Base-by-base conservation (phyloP, 2,329 filamentous ascomycete species). In the Chaetothyriales sp. region DNA sequence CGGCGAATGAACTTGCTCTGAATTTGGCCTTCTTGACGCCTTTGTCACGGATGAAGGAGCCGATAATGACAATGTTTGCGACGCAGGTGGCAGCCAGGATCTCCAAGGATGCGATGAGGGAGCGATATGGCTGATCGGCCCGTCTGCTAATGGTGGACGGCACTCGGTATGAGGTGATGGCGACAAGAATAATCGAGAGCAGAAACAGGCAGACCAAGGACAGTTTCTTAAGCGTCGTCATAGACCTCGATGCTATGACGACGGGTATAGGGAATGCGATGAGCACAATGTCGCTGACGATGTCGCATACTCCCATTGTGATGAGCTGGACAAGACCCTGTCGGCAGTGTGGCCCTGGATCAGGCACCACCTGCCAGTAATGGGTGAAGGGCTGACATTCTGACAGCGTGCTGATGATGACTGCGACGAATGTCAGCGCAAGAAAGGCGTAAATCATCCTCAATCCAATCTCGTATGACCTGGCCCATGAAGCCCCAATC, bases 21-120 rank as follows among this genome's bases (percentile, higher is more conserved):
- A 85, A 95, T 63, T 87, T 92, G 51, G 77, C 76, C 68, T 93
- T 95, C 73, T 96, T 96, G 43, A 88, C 72, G 22, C 92, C 92
- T 49, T 86, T 79, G 64, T 96, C 90, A 12, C 90, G 79, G 25
- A 96, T 80, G 62, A 96, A 96, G 0, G 89, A 94, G 10, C 90
- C 90, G 2, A 98, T 77, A 1, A 95, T 85, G 18, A 98, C 75
- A 2, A 84, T 82, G 64, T 96, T 98, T 10, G 90, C 86, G 0
- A 93, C 84, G 0, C 81, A 80, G 0, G 89, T 86, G 4, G 92
- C 89, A 48, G 90, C 89, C 1, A 96, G 74, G 6, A 96, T 83
- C 63, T 98, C 92, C 18, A 93, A 75, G 0, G 89, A 95, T 3
- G 92, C 92, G 57, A 93, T 75, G 1, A 96, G 78, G 0, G 90